These are phyloP conservation scores for Lyophyllum atratum DNA, from an alignment of 768 basidiomycete genomes.

Conservation along the genomic window DNA sequence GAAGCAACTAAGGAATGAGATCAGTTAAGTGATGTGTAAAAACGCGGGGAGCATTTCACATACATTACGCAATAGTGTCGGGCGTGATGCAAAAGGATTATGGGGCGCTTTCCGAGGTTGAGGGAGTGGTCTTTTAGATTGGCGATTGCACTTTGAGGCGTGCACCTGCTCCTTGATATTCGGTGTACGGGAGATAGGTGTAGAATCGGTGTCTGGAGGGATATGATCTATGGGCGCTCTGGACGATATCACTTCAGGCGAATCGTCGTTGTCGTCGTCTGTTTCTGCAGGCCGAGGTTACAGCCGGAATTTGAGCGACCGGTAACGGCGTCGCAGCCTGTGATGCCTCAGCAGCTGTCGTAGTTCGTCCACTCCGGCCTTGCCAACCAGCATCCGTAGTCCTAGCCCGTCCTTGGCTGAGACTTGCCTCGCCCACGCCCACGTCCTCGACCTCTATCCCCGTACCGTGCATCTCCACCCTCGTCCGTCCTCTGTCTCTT, in stretches of 20 bases:
- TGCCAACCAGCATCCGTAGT: slow-evolving; percentile 25
- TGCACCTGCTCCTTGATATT: not conserved
- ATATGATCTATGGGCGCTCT: slow-evolving; percentile 30
- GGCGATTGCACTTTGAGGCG: not conserved
- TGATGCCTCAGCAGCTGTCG: not conserved
- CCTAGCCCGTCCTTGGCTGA: slow-evolving; percentile 3
- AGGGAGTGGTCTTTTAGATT: slow-evolving; percentile 8
- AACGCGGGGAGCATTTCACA: slow-evolving; percentile 22
- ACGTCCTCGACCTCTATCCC: slow-evolving; percentile 27
- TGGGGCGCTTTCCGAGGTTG: slow-evolving; percentile 42
- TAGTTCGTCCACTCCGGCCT: not conserved
- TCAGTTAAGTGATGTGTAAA: slow-evolving; percentile 3
- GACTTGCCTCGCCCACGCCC: slow-evolving; percentile 27
- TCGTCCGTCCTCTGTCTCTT: slow-evolving; percentile 43
- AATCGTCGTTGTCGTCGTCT: slow-evolving; percentile 39
- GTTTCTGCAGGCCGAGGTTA: slow-evolving; percentile 13
- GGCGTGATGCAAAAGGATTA: slow-evolving; percentile 69
- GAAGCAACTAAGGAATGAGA: slow-evolving; percentile 55
- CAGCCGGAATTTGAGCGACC: not conserved
- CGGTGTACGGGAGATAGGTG: not conserved
- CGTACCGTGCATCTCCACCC: slow-evolving; percentile 11
- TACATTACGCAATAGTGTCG: slow-evolving; percentile 81
- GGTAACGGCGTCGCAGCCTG: not conserved
- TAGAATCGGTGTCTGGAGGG: not conserved
- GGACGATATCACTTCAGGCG: slow-evolving; percentile 63